These are phyloP conservation scores for Fraxinus americana DNA, from an alignment of 257 asterid genomes.

Conservation along the genomic window DNA sequence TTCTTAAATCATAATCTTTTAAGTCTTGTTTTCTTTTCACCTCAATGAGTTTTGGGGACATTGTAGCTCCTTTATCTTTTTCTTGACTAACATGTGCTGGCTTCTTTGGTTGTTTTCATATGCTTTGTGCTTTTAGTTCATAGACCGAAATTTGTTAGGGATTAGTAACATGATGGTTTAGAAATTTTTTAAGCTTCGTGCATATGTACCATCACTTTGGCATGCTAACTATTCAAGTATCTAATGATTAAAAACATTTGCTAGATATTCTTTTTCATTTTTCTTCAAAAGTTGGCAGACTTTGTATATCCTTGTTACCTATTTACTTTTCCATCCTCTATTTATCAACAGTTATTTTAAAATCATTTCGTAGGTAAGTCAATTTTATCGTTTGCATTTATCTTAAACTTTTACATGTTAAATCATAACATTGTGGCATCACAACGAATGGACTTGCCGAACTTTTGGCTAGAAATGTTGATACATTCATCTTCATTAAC, in stretches of 20 bases:
- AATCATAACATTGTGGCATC: neutral
- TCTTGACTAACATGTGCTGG: neutral
- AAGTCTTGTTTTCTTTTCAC: neutral
- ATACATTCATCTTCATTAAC: neutral
- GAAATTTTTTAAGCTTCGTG: constrained; percentile 4
- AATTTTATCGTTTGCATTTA: neutral
- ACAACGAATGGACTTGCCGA: neutral
- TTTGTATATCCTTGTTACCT: neutral
- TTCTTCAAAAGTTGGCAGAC: neutral
- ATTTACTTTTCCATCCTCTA: neutral
- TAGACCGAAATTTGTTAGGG: neutral
- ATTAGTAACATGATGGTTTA: constrained; percentile 2
- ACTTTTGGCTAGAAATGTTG: neutral
- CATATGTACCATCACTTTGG: neutral
- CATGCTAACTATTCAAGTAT: neutral
- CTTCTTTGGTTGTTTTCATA: constrained; percentile 5
- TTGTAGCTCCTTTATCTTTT: neutral
- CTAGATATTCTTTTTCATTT: neutral
- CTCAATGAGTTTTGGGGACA: constrained; percentile 11
- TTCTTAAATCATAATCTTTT: neutral
- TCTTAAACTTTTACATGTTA: neutral
- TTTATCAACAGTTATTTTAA: neutral
- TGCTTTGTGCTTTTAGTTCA: constrained; percentile 2
- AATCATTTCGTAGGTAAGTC: neutral
- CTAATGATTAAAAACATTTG: neutral